Evolutionary conservation across 441 rosid species (phyloP).

Genomic region (Gossypium davidsonii): DNA sequence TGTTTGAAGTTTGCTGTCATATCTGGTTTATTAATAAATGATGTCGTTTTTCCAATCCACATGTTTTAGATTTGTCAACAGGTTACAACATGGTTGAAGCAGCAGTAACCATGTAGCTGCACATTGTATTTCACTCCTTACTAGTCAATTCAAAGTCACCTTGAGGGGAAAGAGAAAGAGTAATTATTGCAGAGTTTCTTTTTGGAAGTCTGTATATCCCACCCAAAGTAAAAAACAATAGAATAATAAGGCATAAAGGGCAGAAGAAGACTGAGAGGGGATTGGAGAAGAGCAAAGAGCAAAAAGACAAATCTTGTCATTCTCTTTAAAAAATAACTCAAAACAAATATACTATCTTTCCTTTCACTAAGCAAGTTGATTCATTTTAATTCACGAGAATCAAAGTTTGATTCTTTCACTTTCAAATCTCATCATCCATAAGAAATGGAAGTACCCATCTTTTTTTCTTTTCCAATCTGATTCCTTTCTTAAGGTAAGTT

Average conservation of each 20-base stretch:
- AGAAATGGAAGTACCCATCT: background rate
- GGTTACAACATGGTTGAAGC: background rate
- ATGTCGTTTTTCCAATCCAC: background rate
- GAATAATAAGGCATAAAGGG: too few relatives aligned
- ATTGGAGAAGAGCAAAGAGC: background rate
- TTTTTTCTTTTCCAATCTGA: constrained; percentile 14
- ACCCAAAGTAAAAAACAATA: background rate
- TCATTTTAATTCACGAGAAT: background rate
- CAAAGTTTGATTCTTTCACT: constrained; percentile 5
- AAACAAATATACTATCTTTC: background rate
- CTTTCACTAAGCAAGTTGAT: constrained; percentile 12
- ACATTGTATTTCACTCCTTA: background rate
- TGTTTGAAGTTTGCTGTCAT: background rate
- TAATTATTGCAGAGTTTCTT: constrained; percentile 12
- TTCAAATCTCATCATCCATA: background rate
- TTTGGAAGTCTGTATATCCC: background rate
- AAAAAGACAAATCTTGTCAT: background rate
- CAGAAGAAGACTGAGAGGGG: background rate
- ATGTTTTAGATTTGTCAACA: background rate
- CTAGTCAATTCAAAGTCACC: background rate
- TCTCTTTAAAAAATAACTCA: background rate
- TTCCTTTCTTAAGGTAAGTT: constrained; percentile 8
- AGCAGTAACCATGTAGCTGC: background rate
- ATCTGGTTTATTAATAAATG: background rate
- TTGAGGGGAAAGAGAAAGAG: background rate